Percentiles rank a stretch among this genome's conserved stretches.
phyloP scores from a whole-genome alignment of 2,329 filamentous ascomycete species.

The Knufia fluminis region DNA sequence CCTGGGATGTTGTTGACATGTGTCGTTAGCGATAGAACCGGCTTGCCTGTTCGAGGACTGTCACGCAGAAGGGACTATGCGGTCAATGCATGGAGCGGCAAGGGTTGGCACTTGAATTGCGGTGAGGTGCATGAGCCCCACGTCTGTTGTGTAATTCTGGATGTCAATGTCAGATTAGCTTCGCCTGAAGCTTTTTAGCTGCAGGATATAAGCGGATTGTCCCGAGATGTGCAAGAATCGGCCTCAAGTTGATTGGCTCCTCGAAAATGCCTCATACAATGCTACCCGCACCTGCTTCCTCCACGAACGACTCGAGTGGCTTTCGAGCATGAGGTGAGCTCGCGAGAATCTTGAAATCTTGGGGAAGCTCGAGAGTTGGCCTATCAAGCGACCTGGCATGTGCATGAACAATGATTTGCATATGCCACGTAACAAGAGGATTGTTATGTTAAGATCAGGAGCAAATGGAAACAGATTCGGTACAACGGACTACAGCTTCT shows the following conservation, averaged over 20 bases:
- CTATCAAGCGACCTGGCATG: neutral
- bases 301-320: neutral
- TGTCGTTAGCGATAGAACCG: neutral
- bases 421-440: no score
- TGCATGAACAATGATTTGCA: neutral
- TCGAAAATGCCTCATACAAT: conserved; percentile 20
- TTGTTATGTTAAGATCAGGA: no score
- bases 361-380: neutral
- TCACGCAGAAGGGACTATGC: neutral
- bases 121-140: conserved; percentile 4
- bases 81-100: neutral
- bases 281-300: neutral
- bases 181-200: conserved; percentile 3
- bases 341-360: neutral
- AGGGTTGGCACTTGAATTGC: no score
- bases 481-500: no score
- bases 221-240: neutral
- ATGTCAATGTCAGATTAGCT: conserved; percentile 16
- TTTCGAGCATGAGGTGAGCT: neutral
- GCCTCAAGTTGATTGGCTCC: conserved; percentile 13
- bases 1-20: neutral
- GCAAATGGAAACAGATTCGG: no score
- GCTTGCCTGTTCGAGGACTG: neutral
- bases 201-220: neutral
- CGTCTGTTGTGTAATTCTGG: neutral